Conservation (phyloP, 2,329 filamentous ascomycete genomes). For the Arthrobotrys megalospora region DNA sequence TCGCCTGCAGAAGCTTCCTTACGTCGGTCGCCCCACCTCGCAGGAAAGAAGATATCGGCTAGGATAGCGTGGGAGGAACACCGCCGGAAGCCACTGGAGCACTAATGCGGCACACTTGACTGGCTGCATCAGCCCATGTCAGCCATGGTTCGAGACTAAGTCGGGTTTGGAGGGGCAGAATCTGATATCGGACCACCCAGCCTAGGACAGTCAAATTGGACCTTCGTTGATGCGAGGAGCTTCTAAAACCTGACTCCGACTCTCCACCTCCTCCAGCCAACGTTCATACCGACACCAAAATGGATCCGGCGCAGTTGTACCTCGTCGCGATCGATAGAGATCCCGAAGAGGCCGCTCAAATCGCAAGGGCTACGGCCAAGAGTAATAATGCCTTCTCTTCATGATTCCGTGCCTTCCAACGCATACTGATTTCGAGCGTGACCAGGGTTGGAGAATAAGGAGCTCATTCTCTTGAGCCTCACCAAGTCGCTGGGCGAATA, state of each 20-base stretch:
- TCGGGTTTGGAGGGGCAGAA: constrained; percentile 42
- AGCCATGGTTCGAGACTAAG: constrained; percentile 8
- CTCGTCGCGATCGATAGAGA: constrained; percentile 64
- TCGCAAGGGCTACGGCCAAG: constrained; percentile 63
- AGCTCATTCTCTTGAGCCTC: constrained; percentile 75
- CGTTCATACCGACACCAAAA: constrained; percentile 21
- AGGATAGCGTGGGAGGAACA: constrained; percentile 24
- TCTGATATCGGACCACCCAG: constrained; percentile 47
- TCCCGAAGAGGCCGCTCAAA: constrained; percentile 62
- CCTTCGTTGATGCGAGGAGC: constrained; percentile 10
- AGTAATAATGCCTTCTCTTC: constrained; percentile 57
- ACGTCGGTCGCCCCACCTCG: constrained; percentile 28
- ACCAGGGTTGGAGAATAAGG: constrained; percentile 74
- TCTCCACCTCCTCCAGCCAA: constrained; percentile 5
- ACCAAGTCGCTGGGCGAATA: constrained; percentile 78
- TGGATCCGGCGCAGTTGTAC: constrained; percentile 61
- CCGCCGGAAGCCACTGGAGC: constrained; percentile 12
- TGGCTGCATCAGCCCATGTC: constrained; percentile 30
- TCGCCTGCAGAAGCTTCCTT: constrained; percentile 26
- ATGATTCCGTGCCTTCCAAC: constrained; percentile 33
- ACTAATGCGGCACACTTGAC: constrained; percentile 46
- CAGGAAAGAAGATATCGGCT: constrained; percentile 16
- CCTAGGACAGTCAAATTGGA: constrained; percentile 24
- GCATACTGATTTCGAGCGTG: constrained; percentile 40
- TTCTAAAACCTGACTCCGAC: constrained; percentile 9